A percentile compares a stretch with the other conserved stretches of the same genome.
Conservation (phyloP, 2,329 filamentous ascomycete species). For the Pseudogymnoascus destructans region DNA sequence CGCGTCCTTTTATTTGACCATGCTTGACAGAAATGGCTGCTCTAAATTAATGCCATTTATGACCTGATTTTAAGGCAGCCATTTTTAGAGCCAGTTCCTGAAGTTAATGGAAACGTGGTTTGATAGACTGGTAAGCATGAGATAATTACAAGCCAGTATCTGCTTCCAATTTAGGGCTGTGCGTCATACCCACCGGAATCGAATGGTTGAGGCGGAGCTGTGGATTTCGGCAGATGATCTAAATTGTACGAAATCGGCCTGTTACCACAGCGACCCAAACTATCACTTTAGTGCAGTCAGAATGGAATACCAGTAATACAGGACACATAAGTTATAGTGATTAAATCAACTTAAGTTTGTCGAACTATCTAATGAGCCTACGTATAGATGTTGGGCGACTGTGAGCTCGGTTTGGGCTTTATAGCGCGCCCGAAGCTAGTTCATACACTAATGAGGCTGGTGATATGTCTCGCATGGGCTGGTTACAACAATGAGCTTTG, state of each 20-base stretch:
- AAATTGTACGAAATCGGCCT: neutral
- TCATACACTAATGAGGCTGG: neutral
- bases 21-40: neutral
- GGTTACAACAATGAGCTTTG: neutral
- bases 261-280: neutral
- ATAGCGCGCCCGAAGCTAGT: neutral
- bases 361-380: neutral
- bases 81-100: neutral
- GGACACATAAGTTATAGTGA: neutral
- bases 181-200: neutral
- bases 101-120: neutral
- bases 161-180: neutral
- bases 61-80: neutral
- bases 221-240: neutral
- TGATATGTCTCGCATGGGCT: neutral
- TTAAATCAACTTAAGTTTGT: neutral
- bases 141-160: neutral
- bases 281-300: neutral
- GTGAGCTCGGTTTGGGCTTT: neutral
- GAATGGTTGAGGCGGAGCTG: neutral
- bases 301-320: neutral
- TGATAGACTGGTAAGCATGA: neutral
- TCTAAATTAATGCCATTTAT: neutral
- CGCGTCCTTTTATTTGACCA: neutral
- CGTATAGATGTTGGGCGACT: neutral